Base-by-base conservation (phyloP, 2,329 filamentous ascomycete species). In the Sodiomyces alkalinus region DNA sequence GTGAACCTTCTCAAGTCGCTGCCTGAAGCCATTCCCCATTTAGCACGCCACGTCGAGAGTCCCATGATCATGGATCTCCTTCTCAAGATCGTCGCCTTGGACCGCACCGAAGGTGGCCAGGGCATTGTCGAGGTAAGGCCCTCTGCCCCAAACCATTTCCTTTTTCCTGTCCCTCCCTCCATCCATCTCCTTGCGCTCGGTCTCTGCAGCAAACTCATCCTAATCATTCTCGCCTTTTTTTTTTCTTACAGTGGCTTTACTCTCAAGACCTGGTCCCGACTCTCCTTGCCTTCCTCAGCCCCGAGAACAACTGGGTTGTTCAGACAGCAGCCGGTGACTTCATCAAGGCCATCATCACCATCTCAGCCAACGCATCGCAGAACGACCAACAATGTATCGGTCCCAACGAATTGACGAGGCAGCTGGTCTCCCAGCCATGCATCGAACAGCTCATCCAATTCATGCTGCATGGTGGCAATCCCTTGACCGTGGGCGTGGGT, bases 371-470 rank as follows among this genome's bases (percentile, higher is more conserved):
- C 47, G 90, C 90, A 3, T 94, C 87, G 2, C 90, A 93, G 42
- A 92, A 94, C 45, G 90, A 98, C 46, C 86, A 94, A 49, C 90
- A 87, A n/a, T 94, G 92, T 44, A 96, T 98, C 48, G 90, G 90
- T 4, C 90, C 90, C 4, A 98, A 98, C 49, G 90, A 93, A 47
- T 68, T 98, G 27, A 98, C 90, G 5, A 76, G 90, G 22, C 85
- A 98, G 53, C 67, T 98, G 4, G 90, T 98, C 2, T 96, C 90
- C 1, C 72, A 79, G 36, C 56, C 71, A 11, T 96, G 86, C 42
- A 74, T 93, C 28, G 70, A 87, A 45, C 74, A 74, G 34, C 67
- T 98, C n/a, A 82, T 96, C 34, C 62, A 68, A 10, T 82, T 87
- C 43, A 98, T 98, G 90, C 69, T 96, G 10, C 69, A 76, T 28